Base-by-base conservation (phyloP, 2,329 filamentous ascomycete genomes). In the Colletotrichum orchidophilum region DNA sequence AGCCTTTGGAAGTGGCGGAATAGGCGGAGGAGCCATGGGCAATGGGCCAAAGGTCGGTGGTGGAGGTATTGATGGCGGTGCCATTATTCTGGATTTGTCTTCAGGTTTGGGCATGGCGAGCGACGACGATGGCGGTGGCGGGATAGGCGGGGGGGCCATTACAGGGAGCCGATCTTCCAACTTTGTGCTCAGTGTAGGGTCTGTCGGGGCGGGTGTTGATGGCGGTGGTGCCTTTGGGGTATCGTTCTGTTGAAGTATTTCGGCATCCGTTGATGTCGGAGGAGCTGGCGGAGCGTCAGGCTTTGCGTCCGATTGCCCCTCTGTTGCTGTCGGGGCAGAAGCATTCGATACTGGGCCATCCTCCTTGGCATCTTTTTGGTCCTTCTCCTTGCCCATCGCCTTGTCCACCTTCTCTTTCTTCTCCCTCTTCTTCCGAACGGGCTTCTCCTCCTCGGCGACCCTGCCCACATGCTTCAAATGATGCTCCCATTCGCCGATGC, bases 401-500 rank as follows among this genome's bases (percentile, higher is more conserved):
- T 83, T 82, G 5, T 82, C 80, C 1, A 75, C 78, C 61, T 80
- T 81, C 59, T 83, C 83, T 68, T 85, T 81, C 78, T 90, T 91
- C 80, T 87, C 84, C 70, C 85, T 84, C 78, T 91, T 91, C 74
- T 85, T 83, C 73, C 83, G 81, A 18, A 79, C 78, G 15, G 85
- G 84, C 76, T 88, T 89, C 77, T 91, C 89, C 76, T 91, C 88
- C 73, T 91, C 86, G 2, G 86, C 87, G 46, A 92, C 86, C 75
- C 88, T 91, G 50, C 94, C 93, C 49, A 94, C 87, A 72, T 90
- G 88, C 77, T 90, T 91, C 77, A 95, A 84, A 78, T 92, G 93
- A 76, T 94, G 92, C 66, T 92, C 87, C 88, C 94, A 96, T 76
- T 94, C 90, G 39, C 93, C 93, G 73, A 94, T 89, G n/a, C 96